These are phyloP conservation scores for Hypoxylon fuscum DNA, from an alignment of 495 filamentous ascomycete species.

Conservation along the genomic window DNA sequence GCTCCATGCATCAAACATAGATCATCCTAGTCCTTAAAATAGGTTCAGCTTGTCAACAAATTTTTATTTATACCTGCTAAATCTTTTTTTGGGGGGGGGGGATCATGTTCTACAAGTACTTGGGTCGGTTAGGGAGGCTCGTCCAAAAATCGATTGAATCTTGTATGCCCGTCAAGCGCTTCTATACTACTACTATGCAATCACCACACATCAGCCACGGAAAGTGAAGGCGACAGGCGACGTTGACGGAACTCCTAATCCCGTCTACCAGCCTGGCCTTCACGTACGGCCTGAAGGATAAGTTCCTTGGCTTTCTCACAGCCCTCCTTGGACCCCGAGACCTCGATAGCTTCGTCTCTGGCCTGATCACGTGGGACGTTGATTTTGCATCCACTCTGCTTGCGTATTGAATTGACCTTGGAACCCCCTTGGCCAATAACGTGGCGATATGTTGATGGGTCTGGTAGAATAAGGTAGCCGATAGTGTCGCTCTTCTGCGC, in stretches of 20 bases:
- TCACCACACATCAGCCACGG: neutral
- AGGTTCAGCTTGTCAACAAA: neutral
- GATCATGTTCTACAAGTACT: constrained; percentile 16
- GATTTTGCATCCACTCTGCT: constrained; percentile 90
- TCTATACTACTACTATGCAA: neutral
- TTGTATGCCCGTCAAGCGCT: neutral
- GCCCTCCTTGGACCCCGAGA: constrained; percentile 78
- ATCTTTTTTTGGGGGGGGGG: no score
- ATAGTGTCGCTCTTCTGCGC: constrained; percentile 75
- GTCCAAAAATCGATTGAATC: neutral
- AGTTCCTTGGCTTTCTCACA: constrained; percentile 88
- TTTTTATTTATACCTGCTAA: constrained; percentile 39
- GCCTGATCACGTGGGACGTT: constrained; percentile 85
- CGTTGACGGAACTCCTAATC: constrained; percentile 34
- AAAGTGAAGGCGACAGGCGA: neutral
- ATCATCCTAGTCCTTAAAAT: no score
- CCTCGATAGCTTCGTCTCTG: constrained; percentile 84
- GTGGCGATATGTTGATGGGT: constrained; percentile 87
- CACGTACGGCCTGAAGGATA: constrained; percentile 81
- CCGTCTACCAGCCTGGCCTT: constrained; percentile 50
- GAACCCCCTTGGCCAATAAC: constrained; percentile 89
- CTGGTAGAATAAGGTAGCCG: constrained; percentile 89
- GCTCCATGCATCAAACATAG: no score
- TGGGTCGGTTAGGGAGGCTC: neutral
- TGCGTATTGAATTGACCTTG: constrained; percentile 91